phyloP scores from a whole-genome alignment of 164 flowering plant genomes.

The Cinnamomum chago region DNA sequence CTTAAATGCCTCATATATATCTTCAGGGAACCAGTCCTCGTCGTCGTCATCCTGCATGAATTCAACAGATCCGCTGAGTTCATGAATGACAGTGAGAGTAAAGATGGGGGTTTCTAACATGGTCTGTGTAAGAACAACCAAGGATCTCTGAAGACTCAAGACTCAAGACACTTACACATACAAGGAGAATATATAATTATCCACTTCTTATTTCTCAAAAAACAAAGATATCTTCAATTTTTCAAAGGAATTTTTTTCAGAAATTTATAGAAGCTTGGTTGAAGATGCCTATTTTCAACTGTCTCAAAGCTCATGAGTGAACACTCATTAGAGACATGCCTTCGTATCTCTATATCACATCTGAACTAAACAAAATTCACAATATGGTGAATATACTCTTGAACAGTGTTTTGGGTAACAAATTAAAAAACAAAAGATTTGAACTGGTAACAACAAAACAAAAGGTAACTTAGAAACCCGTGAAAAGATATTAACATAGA shows the following conservation, averaged over 20 bases:
- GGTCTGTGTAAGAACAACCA: neutral
- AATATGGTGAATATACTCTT: neutral
- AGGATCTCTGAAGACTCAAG: neutral
- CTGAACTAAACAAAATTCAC: neutral
- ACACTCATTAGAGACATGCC: too few relatives aligned
- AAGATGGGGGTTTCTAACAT: neutral
- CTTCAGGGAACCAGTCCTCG: constrained; percentile 91
- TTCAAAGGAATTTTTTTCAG: neutral
- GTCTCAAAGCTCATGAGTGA: neutral
- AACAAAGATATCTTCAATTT: too few relatives aligned
- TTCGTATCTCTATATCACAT: neutral
- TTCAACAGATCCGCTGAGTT: constrained; percentile 2
- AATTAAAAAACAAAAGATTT: neutral
- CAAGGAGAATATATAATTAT: too few relatives aligned
- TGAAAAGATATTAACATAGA: neutral
- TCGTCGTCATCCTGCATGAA: constrained; percentile 62
- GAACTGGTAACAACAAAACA: neutral
- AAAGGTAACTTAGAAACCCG: neutral
- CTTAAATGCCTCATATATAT: constrained; percentile 72
- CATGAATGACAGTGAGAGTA: neutral
- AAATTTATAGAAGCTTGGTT: neutral
- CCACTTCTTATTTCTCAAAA: too few relatives aligned
- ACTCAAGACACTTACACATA: too few relatives aligned
- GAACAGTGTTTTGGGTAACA: neutral
- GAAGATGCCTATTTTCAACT: neutral